These are phyloP conservation scores for Lactarius evosmus DNA, from an alignment of 768 basidiomycete species.

Conservation along the genomic window DNA sequence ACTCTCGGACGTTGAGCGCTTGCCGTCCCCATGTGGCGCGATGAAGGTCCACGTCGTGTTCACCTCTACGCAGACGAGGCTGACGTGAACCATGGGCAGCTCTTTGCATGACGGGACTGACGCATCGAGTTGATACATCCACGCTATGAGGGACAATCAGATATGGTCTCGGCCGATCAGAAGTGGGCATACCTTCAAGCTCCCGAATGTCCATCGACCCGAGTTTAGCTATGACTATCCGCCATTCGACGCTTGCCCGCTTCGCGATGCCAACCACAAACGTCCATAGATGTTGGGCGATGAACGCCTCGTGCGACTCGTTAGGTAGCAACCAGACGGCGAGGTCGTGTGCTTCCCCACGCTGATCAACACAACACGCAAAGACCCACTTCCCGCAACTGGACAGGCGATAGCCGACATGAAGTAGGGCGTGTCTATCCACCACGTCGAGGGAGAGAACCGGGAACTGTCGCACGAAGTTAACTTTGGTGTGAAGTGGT, in stretches of 20 bases:
- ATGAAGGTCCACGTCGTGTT: conserved; percentile 60
- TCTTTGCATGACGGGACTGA: conserved; percentile 40
- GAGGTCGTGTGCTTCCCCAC: conserved; percentile 70
- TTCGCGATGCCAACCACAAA: conserved; percentile 61
- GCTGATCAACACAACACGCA: conserved; percentile 70
- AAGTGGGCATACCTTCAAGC: conserved; percentile 53
- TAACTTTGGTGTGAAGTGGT: conserved; percentile 36
- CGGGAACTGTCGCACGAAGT: conserved; percentile 41
- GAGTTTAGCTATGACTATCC: conserved; percentile 66
- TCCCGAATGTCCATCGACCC: conserved; percentile 60
- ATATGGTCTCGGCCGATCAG: not conserved
- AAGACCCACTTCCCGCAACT: conserved; percentile 73
- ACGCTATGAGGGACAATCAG: conserved; percentile 47
- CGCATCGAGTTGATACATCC: conserved; percentile 53
- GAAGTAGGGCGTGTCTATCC: conserved; percentile 62
- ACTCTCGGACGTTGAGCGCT: conserved; percentile 32
- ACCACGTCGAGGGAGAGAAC: conserved; percentile 47
- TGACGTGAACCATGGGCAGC: conserved; percentile 55
- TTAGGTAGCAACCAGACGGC: conserved; percentile 64
- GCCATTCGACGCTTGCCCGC: conserved; percentile 75
- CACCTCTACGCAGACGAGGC: conserved; percentile 56
- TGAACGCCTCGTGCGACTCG: conserved; percentile 45
- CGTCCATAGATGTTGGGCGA: conserved; percentile 64
- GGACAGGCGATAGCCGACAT: conserved; percentile 70
- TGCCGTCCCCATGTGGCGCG: conserved; percentile 31